Percentiles rank a stretch among this genome's conserved stretches.
Conservation (phyloP, 1,139 yeast genomes). For the Kazachstania sp. region DNA sequence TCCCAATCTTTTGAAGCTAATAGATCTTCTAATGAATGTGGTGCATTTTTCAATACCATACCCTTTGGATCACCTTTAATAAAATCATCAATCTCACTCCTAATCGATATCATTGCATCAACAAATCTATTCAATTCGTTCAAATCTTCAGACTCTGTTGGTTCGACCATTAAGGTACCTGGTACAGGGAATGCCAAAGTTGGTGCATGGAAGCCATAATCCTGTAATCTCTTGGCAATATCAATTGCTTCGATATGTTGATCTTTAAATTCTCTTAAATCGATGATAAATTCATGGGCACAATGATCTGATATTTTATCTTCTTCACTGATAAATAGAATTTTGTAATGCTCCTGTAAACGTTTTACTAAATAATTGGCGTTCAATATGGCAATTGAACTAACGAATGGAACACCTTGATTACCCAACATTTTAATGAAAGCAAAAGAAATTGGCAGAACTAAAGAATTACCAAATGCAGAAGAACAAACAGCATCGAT, state of each 20-base stretch:
- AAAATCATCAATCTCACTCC: conserved; percentile 72
- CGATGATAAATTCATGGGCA: conserved; percentile 94
- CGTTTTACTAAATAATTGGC: conserved; percentile 91
- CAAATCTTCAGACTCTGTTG: conserved; percentile 88
- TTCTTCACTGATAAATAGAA: conserved; percentile 57
- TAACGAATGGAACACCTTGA: conserved; percentile 71
- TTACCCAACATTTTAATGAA: conserved; percentile 93
- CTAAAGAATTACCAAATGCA: conserved; percentile 92
- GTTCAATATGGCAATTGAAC: conserved; percentile 82
- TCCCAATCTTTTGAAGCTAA: conserved; percentile 59
- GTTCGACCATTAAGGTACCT: conserved; percentile 95
- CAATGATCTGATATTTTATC: conserved; percentile 62
- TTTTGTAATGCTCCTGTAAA: conserved; percentile 59
- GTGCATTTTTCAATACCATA: conserved; percentile 75
- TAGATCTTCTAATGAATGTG: conserved; percentile 80
- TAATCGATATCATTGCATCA: conserved; percentile 76
- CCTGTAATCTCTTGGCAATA: conserved; percentile 92
- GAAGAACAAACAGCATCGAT: conserved; percentile 84
- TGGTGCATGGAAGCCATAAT: conserved; percentile 98
- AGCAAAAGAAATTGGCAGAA: conserved; percentile 87
- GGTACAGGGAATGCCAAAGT: conserved; percentile 99
- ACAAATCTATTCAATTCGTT: conserved; percentile 86
- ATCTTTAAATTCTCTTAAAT: conserved; percentile 74
- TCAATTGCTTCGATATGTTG: conserved; percentile 90
- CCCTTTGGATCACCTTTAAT: conserved; percentile 62